These are phyloP conservation scores for Tulasnella sp. DNA, from an alignment of 768 basidiomycete genomes.

Conservation along the genomic window DNA sequence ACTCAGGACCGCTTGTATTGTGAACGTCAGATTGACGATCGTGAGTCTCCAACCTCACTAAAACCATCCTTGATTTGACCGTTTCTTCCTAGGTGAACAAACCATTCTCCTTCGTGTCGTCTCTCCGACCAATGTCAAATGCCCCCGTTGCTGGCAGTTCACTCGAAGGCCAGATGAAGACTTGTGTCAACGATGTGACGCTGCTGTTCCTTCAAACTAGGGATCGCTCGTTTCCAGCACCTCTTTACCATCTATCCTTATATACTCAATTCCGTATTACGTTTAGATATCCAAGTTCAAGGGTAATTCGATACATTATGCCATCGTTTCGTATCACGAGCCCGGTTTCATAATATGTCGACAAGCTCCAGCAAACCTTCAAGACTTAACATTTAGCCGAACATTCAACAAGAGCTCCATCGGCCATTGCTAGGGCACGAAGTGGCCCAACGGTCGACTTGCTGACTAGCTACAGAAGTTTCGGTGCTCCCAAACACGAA, in stretches of 20 bases:
- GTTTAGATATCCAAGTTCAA: no score
- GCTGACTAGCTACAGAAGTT: no score
- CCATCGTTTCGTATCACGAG: no score
- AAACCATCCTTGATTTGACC: background rate
- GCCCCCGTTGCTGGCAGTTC: slow-evolving; percentile 86
- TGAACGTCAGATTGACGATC: background rate
- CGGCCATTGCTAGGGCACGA: no score
- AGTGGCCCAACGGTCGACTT: no score
- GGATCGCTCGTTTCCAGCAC: background rate
- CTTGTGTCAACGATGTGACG: slow-evolving; percentile 58
- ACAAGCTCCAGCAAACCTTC: no score
- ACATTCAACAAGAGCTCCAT: no score
- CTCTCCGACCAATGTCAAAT: slow-evolving; percentile 55
- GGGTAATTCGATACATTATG: no score
- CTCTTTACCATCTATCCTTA: background rate
- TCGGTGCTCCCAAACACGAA: no score
- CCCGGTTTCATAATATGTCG: no score
- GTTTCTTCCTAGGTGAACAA: slow-evolving; percentile 18
- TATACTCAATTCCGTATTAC: no score
- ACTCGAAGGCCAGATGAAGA: slow-evolving; percentile 38
- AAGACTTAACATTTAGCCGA: no score
- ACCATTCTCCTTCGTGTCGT: slow-evolving; percentile 41
- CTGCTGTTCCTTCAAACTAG: slow-evolving; percentile 9
- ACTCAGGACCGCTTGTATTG: background rate
- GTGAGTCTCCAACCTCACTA: background rate